Base-by-base conservation (phyloP, 106 monocot species). In the Phalaenopsis equestris region DNA sequence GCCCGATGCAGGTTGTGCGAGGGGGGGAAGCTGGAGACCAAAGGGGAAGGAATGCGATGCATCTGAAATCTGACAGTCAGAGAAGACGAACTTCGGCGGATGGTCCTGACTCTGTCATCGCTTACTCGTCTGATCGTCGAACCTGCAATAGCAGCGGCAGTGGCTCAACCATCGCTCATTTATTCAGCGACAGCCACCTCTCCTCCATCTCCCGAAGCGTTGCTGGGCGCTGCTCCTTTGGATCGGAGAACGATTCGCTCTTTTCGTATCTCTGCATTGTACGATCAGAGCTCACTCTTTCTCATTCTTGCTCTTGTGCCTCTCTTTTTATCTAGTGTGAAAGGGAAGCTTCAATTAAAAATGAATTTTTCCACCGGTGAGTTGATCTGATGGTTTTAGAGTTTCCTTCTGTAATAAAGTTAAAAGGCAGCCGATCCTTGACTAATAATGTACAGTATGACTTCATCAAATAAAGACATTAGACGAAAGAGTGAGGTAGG, bases 111-210 rank as follows among this genome's bases (percentile, higher is more conserved):
- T 72, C 72, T 10, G 39, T 72, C 41, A 45, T 75, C n/a, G 43
- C n/a, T 45, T 75, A 75, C 74, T 75, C 45, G 19, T 45, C 45
- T 5, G 74, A 75, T 45, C 74, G 45, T 37, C 3, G 74, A 12
- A 18, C 74, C 16, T 15, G 19, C 41, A 75, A 2, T 37, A n/a
- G 74, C 43, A 46, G 74, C 43, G 74, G 74, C n/a, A 42, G 5
- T 12, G n/a, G 74, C 19, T 75, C 43, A 17, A 43, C 41, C 42
- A 18, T 6, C 11, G 36, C 73, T 42, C 42, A 73, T 42, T 39
- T 14, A 11, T 52, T 48, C 76, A 24, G 52, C 76, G 52, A 52
- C 76, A 52, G 52, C 76, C 49, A 18, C 76, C 24, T 76, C 76
- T 76, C 77, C 21, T 77, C 77, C 30, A 55, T 55, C 8, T 38